Conservation (phyloP, 352 stramenopile genomes). For the Phytophthora fragariae region DNA sequence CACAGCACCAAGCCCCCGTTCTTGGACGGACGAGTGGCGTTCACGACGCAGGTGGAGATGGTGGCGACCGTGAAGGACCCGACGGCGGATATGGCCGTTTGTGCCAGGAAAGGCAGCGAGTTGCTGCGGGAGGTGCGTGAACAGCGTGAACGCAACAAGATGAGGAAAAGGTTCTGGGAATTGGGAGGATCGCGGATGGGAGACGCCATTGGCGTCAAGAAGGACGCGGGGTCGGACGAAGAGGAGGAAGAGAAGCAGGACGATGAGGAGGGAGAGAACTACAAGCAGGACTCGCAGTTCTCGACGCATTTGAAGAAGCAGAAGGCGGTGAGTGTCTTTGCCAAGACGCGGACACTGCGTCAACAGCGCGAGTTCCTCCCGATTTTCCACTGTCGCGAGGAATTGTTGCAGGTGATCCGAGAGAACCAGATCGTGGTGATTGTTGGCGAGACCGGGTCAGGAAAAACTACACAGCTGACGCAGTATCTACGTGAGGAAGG, state of each 20-base stretch:
- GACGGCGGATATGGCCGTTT: constrained; percentile 96
- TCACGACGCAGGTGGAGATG: constrained; percentile 96
- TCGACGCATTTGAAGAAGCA: constrained; percentile 94
- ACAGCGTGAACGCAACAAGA: constrained; percentile 89
- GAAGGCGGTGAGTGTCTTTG: constrained; percentile 94
- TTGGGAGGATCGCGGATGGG: constrained; percentile 97
- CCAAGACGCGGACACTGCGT: constrained; percentile 95
- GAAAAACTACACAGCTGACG: constrained; percentile 98
- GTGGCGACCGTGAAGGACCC: constrained; percentile 96
- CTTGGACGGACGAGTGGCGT: constrained; percentile 93
- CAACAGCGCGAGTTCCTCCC: constrained; percentile 97
- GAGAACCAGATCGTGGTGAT: constrained; percentile 99
- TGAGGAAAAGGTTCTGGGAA: constrained; percentile 99
- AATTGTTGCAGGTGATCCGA: constrained; percentile 96
- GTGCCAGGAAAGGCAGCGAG: constrained; percentile 93
- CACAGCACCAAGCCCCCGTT: constrained; percentile 99
- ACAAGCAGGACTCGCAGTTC: constrained; percentile 96
- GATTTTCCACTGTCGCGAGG: constrained; percentile 95
- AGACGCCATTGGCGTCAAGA: constrained; percentile 94
- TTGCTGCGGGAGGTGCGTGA: constrained; percentile 82
- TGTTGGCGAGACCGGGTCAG: constrained; percentile 97
- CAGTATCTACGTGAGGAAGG: constrained; percentile 95
- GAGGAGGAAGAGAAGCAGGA: constrained; percentile 62
- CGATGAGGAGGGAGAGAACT: constrained; percentile 82
- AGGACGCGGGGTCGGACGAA: constrained; percentile 58